Evolutionary conservation across 2,329 filamentous ascomycete species (phyloP).

Genomic region (Chaetomium sp.): DNA sequence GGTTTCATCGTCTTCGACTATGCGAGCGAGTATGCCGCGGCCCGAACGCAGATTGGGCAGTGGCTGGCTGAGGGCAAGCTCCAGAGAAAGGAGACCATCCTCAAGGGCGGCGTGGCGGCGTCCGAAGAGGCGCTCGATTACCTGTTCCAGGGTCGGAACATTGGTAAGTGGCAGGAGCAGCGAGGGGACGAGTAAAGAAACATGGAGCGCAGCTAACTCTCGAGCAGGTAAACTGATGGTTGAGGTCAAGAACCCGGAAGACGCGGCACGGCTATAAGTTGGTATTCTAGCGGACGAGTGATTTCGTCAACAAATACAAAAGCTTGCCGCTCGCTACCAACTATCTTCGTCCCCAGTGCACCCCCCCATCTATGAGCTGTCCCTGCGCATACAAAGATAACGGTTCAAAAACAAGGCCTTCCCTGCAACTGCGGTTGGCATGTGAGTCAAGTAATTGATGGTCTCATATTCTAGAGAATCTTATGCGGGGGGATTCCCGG

Average conservation of each 20-base stretch:
- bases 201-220: constrained; percentile 3
- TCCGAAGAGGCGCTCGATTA: constrained; percentile 65
- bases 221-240: constrained; percentile 33
- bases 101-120: constrained; percentile 66
- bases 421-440: too few species aligned
- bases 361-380: not conserved
- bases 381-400: too few species aligned
- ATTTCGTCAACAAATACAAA: not conserved
- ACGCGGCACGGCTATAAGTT: constrained; percentile 24
- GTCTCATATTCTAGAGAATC: too few species aligned
- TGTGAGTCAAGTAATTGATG: not conserved
- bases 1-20: constrained; percentile 77
- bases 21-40: constrained; percentile 57
- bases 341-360: not conserved
- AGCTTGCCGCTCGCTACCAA: not conserved
- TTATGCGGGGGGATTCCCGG: too few species aligned
- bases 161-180: constrained; percentile 47
- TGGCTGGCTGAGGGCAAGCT: constrained; percentile 75
- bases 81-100: constrained; percentile 69
- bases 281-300: not conserved
- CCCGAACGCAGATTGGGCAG: constrained; percentile 60
- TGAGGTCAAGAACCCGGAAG: constrained; percentile 34
- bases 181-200: not conserved
- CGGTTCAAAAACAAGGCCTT: too few species aligned
- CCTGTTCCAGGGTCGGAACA: constrained; percentile 70